phyloP scores from a whole-genome alignment of 495 filamentous ascomycete genomes.

The Talaromyces adpressus region DNA sequence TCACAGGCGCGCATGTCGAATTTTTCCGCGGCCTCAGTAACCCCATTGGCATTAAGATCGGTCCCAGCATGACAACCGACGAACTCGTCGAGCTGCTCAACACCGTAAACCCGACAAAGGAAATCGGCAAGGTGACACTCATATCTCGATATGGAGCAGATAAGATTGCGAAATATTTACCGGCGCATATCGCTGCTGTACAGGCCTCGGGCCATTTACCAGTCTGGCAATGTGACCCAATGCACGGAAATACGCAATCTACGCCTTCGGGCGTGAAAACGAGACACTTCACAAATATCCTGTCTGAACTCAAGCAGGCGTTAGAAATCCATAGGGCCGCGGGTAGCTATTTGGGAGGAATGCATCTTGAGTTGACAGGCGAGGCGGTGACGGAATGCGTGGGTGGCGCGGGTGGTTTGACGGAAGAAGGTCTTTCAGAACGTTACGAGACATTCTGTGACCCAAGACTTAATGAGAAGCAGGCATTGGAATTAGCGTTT shows the following conservation, averaged over 20 bases:
- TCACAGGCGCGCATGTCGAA: conserved; percentile 89
- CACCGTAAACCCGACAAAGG: conserved; percentile 72
- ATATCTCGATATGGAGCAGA: conserved; percentile 88
- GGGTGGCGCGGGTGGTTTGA: conserved; percentile 81
- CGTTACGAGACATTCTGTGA: conserved; percentile 96
- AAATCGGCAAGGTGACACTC: conserved; percentile 86
- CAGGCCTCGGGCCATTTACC: conserved; percentile 65
- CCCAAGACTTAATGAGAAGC: conserved; percentile 92
- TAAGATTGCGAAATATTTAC: conserved; percentile 64
- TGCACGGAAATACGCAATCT: conserved; percentile 74
- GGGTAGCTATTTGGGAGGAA: conserved; percentile 80
- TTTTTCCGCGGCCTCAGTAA: conserved; percentile 96
- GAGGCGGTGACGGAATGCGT: conserved; percentile 96
- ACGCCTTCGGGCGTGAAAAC: conserved; percentile 76
- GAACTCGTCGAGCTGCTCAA: conserved; percentile 74
- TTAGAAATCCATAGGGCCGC: conserved; percentile 76
- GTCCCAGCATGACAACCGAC: conserved; percentile 65
- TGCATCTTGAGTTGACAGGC: conserved; percentile 91
- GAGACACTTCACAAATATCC: conserved; percentile 75
- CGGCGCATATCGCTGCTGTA: conserved; percentile 80
- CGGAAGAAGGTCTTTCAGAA: conserved; percentile 75
- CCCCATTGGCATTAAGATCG: conserved; percentile 93
- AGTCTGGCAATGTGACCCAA: conserved; percentile 97
- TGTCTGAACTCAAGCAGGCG: conserved; percentile 73
- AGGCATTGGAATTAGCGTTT: conserved; percentile 92